These are phyloP conservation scores for Cytospora mali DNA, from an alignment of 2,329 filamentous ascomycete genomes.

Conservation along the genomic window DNA sequence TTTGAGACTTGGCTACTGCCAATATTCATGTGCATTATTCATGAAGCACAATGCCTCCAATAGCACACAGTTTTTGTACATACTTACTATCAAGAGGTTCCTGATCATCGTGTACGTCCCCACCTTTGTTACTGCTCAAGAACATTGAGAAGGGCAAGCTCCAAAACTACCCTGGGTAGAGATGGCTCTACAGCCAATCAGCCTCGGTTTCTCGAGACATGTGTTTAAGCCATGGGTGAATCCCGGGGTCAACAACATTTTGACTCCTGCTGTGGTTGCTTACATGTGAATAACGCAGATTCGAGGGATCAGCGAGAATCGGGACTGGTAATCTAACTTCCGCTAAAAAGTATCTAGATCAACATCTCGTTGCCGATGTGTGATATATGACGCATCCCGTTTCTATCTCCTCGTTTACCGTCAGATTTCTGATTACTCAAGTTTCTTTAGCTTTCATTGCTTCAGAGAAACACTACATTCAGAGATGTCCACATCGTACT, in stretches of 20 bases:
- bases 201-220: constrained; percentile 19
- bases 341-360: neutral
- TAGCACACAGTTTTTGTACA: neutral
- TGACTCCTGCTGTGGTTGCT: no score
- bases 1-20: neutral
- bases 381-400: neutral
- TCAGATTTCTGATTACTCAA: neutral
- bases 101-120: constrained; percentile 17
- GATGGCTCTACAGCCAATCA: constrained; percentile 22
- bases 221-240: constrained; percentile 26
- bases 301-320: neutral
- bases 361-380: neutral
- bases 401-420: no score
- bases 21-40: neutral
- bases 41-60: neutral
- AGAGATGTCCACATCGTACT: no score
- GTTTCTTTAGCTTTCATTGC: no score
- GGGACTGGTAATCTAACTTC: neutral
- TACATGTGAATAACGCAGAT: neutral
- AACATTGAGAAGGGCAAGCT: constrained; percentile 6
- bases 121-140: constrained; percentile 4
- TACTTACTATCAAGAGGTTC: neutral
- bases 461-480: no score
- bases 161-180: neutral
- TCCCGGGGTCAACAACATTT: neutral